A percentile compares a stretch with the other conserved stretches of the same genome.
These are phyloP conservation scores for Alternaria sp. DNA, from an alignment of 2,329 filamentous ascomycete genomes.

Conservation along the genomic window DNA sequence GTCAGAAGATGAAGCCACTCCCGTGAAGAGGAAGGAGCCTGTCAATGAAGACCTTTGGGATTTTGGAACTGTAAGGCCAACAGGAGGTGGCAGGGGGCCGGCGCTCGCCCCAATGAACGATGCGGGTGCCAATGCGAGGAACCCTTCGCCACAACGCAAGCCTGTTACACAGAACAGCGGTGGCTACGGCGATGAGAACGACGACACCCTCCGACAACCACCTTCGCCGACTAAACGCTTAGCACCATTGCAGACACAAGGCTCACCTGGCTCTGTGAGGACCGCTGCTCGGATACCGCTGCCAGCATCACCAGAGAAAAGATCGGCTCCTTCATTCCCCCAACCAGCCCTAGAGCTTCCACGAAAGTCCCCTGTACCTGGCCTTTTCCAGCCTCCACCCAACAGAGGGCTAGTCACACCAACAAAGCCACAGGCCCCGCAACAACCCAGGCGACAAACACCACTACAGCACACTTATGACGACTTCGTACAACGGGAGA, in stretches of 20 bases:
- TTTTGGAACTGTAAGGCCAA: conserved; percentile 91
- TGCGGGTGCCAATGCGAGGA: conserved; percentile 77
- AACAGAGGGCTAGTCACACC: conserved; percentile 39
- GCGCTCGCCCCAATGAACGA: conserved; percentile 77
- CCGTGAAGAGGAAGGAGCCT: conserved; percentile 49
- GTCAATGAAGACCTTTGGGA: conserved; percentile 94
- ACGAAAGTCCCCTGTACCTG: conserved; percentile 42
- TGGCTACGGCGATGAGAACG: conserved; percentile 47
- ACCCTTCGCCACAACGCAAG: conserved; percentile 43
- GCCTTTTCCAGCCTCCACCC: conserved; percentile 39
- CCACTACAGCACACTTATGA: conserved; percentile 49
- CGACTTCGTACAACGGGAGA: conserved; percentile 57
- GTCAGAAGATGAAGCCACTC: conserved; percentile 45
- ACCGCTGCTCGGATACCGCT: conserved; percentile 54
- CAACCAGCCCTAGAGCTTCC: conserved; percentile 34
- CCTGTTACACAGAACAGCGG: conserved; percentile 34
- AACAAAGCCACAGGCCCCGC: conserved; percentile 42
- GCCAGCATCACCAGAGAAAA: conserved; percentile 55
- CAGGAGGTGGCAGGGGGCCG: conserved; percentile 59
- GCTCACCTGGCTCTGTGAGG: conserved; percentile 50
- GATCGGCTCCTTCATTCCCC: conserved; percentile 39
- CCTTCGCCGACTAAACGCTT: conserved; percentile 54
- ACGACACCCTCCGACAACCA: conserved; percentile 46
- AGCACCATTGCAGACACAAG: conserved; percentile 36
- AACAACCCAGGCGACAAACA: conserved; percentile 41